Evolutionary conservation across 345 rosid species (phyloP), one percentile per base, ranked within the genome.

Genomic region (Turritis glabra): DNA sequence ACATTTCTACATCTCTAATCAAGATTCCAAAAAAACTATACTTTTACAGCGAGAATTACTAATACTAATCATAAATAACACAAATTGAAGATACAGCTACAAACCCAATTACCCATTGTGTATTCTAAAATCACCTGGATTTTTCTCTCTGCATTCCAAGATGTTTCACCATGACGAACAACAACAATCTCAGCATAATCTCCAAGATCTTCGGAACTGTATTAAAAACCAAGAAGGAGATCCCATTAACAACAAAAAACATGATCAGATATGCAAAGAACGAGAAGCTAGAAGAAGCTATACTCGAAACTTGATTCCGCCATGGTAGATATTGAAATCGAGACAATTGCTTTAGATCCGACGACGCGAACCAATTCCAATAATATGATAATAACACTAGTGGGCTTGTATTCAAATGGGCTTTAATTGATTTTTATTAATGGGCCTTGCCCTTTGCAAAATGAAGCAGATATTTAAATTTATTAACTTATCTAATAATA

Each of bases 121-220:
- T 52, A 62, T 17, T 12, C 2, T 0, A 15, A 13, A 23, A 40
- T 19, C 14, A 88, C 98, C 90, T 89, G 97, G 71, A 90, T 73
- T 72, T 82, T 89, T 79, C 90, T 85, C 43, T 85, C 83, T 2
- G 81, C 85, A 64, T 92, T 92, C 98, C 95, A 92, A 68, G 76
- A 86, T 32, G 93, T 92, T 81, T 92, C 95, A 3, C 96, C 90
- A 40, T 92, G 96, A 64, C 92, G 95, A 11, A 92, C 85, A 40
- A 90, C 88, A 63, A 92, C 57, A 51, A 92, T 84, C 85, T 90
- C 95, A 51, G 91, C 56, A 70, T 60, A 87, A 52, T 59, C 56
- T 0, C 33, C n/a, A n/a, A n/a, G 81, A 48, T 71, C 71, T 1
- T 53, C 69, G 17, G 75, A 80, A 59, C 89, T 84, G 77, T 5